phyloP scores from a whole-genome alignment of 1,284 basidiomycete genomes.

The Rhodotorula sp. region DNA sequence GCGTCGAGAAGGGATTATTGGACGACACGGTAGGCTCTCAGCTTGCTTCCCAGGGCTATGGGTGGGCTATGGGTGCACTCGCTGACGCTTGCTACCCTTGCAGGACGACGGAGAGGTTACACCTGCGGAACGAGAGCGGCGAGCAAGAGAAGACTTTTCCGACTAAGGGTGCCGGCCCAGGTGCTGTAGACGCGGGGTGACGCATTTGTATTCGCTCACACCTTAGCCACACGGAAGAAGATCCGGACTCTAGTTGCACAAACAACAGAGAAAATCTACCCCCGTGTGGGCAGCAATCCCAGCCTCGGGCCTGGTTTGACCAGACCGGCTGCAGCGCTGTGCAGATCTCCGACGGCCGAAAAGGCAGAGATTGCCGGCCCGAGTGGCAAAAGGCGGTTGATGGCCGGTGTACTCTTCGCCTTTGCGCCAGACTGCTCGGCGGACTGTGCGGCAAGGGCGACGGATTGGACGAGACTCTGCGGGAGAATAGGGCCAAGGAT shows the following conservation, averaged over 20 bases:
- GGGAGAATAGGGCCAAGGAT: slow-evolving; percentile 26
- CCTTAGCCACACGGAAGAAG: neutral
- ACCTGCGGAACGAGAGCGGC: slow-evolving; percentile 13
- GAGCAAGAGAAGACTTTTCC: slow-evolving; percentile 24
- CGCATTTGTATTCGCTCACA: neutral
- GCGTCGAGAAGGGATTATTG: slow-evolving; percentile 4
- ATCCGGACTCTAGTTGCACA: neutral
- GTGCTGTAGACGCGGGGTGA: neutral
- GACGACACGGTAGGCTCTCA: slow-evolving; percentile 12
- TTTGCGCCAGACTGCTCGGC: neutral
- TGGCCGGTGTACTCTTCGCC: neutral
- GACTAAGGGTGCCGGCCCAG: slow-evolving; percentile 4
- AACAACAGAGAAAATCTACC: neutral
- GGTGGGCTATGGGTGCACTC: neutral
- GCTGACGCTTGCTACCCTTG: slow-evolving; percentile 6
- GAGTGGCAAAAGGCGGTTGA: slow-evolving; percentile 11
- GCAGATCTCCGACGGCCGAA: neutral
- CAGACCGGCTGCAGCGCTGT: slow-evolving; percentile 14
- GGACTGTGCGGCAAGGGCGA: neutral
- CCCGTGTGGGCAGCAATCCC: slow-evolving; percentile 28
- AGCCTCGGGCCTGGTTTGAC: slow-evolving; percentile 32
- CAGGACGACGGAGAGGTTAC: slow-evolving; percentile 23
- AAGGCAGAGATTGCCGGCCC: slow-evolving; percentile 1
- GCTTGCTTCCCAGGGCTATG: neutral
- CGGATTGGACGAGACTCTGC: neutral